These are phyloP conservation scores for Hypoxylon sp. DNA, from an alignment of 2,329 filamentous ascomycete species.

Conservation along the genomic window DNA sequence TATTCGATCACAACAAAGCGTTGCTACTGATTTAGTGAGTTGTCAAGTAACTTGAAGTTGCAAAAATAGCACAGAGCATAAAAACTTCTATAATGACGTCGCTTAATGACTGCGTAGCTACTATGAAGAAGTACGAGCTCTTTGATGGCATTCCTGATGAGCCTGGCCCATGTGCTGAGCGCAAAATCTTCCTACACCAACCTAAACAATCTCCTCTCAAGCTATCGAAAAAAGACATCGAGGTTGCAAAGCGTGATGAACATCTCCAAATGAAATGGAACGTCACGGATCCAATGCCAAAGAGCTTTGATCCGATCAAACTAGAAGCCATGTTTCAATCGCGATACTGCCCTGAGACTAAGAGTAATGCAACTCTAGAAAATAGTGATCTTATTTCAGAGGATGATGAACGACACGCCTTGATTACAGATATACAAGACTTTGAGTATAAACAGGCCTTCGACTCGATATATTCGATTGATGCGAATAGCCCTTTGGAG, in stretches of 20 bases:
- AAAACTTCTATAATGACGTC: too few relatives aligned
- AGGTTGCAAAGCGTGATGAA: slow-evolving; percentile 4
- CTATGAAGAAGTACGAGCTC: neutral
- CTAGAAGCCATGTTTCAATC: slow-evolving; percentile 8
- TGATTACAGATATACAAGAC: neutral
- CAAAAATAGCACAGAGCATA: too few relatives aligned
- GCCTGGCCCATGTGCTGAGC: neutral
- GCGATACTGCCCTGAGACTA: neutral
- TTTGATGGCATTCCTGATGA: slow-evolving; percentile 13
- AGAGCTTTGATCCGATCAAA: slow-evolving; percentile 16
- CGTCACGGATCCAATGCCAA: slow-evolving; percentile 24
- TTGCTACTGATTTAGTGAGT: too few relatives aligned
- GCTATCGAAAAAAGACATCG: neutral
- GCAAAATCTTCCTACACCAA: slow-evolving; percentile 8
- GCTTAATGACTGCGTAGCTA: neutral
- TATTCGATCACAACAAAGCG: too few relatives aligned
- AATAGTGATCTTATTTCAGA: neutral
- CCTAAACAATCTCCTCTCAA: too few relatives aligned
- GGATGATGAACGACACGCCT: neutral
- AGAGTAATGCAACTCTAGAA: neutral
- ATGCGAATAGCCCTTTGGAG: neutral
- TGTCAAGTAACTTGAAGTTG: too few relatives aligned
- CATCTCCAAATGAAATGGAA: slow-evolving; percentile 22
- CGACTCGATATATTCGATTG: neutral
- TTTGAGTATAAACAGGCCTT: neutral